Conservation (phyloP, 2,329 filamentous ascomycete species). For the Penicillium sp. region DNA sequence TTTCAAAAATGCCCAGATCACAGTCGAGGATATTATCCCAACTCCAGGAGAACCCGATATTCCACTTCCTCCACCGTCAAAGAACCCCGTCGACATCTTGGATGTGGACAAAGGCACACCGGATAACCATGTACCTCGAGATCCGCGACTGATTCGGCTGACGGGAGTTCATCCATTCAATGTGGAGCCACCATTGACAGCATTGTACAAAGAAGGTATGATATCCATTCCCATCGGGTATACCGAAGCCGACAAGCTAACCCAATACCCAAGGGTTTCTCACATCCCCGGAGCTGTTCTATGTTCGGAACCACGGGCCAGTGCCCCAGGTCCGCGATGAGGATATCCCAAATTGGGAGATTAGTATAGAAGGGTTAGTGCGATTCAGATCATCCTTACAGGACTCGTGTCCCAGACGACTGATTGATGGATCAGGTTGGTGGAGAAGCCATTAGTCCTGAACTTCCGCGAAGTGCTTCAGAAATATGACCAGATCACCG, state of each 20-base stretch:
- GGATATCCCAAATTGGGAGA: conserved; percentile 74
- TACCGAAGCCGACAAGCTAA: neutral
- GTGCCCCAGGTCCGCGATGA: conserved; percentile 73
- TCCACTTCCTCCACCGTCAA: conserved; percentile 66
- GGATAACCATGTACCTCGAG: conserved; percentile 75
- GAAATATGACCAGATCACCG: conserved; percentile 77
- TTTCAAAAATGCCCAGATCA: conserved; percentile 23
- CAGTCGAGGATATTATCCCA: conserved; percentile 22
- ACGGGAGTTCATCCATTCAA: conserved; percentile 92
- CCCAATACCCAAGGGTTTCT: conserved; percentile 62
- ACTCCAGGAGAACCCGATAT: conserved; percentile 43
- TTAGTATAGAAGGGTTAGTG: conserved; percentile 69
- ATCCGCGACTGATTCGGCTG: conserved; percentile 76
- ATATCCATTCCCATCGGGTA: conserved; percentile 11
- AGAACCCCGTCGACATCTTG: conserved; percentile 59
- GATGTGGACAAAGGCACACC: conserved; percentile 79
- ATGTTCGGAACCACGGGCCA: conserved; percentile 84
- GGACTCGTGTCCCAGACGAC: neutral
- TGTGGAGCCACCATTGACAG: conserved; percentile 76
- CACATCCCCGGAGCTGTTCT: conserved; percentile 83
- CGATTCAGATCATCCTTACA: neutral
- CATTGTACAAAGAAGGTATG: conserved; percentile 64
- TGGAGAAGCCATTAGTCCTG: conserved; percentile 70
- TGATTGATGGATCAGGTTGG: conserved; percentile 51
- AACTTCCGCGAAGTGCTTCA: conserved; percentile 69